Conservation (phyloP, 768 basidiomycete species). For the Lentinula detonsa region DNA sequence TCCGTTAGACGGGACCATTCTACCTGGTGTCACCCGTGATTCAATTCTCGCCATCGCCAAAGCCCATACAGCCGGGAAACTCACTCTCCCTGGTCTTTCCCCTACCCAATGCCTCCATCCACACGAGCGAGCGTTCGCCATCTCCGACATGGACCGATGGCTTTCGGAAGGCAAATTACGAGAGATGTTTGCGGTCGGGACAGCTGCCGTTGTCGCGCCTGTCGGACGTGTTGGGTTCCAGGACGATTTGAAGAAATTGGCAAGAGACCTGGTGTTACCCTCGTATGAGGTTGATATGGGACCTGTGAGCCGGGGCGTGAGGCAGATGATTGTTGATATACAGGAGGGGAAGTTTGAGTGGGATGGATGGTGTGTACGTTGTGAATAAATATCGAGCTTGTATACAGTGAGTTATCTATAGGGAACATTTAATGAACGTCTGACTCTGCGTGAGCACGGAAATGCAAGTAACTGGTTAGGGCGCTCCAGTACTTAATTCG, state of each 20-base stretch:
- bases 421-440: too few species aligned
- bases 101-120: conserved; percentile 30
- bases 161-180: conserved; percentile 48
- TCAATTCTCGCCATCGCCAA: conserved; percentile 63
- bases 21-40: conserved; percentile 82
- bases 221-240: conserved; percentile 57
- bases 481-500: too few species aligned
- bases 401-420: too few species aligned
- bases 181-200: conserved; percentile 78
- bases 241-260: conserved; percentile 11
- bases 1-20: conserved; percentile 78
- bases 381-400: not conserved
- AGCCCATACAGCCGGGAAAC: conserved; percentile 46
- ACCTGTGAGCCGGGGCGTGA: conserved; percentile 60
- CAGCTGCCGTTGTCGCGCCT: conserved; percentile 64
- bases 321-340: conserved; percentile 58
- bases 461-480: too few species aligned
- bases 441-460: too few species aligned
- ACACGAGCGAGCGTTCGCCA: conserved; percentile 57
- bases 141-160: conserved; percentile 43
- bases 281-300: conserved; percentile 40
- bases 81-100: conserved; percentile 39
- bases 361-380: conserved; percentile 63
- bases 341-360: conserved; percentile 64
- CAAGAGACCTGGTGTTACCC: conserved; percentile 40